These are phyloP conservation scores for Calonectria fujianensis DNA, from an alignment of 2,329 filamentous ascomycete species.

Conservation along the genomic window DNA sequence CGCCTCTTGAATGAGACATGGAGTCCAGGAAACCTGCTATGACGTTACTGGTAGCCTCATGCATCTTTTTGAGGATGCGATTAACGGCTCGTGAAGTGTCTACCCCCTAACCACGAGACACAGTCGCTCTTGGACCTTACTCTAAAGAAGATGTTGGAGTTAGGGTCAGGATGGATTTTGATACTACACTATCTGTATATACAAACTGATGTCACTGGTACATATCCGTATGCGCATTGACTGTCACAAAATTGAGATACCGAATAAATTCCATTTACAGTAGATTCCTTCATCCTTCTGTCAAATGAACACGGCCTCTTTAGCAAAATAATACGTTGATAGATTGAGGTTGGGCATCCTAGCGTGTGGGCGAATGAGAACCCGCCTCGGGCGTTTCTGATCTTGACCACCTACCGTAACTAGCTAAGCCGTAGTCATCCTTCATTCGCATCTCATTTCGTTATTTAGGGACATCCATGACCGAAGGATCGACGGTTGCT, in stretches of 20 bases:
- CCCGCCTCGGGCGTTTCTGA: neutral
- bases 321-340: neutral
- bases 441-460: conserved; percentile 26
- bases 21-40: neutral
- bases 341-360: conserved; percentile 6
- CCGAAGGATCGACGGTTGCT: conserved; percentile 32
- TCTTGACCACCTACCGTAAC: conserved; percentile 18
- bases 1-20: conserved; percentile 21
- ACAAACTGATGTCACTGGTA: neutral
- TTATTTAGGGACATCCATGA: conserved; percentile 22
- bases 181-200: too few species aligned
- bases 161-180: neutral
- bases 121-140: conserved; percentile 1
- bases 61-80: neutral
- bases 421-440: conserved; percentile 29
- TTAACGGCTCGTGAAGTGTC: conserved; percentile 12
- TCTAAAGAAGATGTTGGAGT: neutral
- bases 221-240: neutral
- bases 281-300: neutral
- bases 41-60: neutral
- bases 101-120: neutral
- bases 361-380: neutral
- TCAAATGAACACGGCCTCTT: neutral
- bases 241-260: neutral
- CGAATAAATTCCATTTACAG: neutral